Percentiles rank a stretch among this genome's conserved stretches.
Conservation (phyloP, 2,329 filamentous ascomycete genomes). For the Trichophyton rubrum region DNA sequence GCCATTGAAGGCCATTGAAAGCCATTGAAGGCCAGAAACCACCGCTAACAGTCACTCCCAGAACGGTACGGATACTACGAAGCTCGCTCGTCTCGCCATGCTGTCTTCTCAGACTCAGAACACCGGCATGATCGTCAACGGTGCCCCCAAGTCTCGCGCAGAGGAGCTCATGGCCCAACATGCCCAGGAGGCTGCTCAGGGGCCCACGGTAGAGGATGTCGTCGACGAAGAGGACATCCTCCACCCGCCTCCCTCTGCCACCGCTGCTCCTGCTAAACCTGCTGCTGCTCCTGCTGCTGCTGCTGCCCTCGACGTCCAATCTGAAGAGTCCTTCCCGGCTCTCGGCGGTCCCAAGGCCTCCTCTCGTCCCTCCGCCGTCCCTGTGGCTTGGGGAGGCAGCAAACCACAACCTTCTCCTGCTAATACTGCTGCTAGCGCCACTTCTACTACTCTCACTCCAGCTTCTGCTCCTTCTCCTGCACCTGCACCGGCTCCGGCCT, state of each 20-base stretch:
- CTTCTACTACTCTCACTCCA: slow-evolving; percentile 25
- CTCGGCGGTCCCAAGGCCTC: slow-evolving; percentile 59
- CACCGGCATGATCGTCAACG: slow-evolving; percentile 10
- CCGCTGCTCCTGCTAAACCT: slow-evolving; percentile 16
- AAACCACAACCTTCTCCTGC: slow-evolving; percentile 25
- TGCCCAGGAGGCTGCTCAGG: slow-evolving; percentile 40
- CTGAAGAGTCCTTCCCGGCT: slow-evolving; percentile 87
- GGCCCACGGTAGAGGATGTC: slow-evolving; percentile 66
- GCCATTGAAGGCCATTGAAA: no score
- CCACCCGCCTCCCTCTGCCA: slow-evolving; percentile 40
- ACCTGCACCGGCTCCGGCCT: slow-evolving; percentile 30
- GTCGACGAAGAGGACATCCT: slow-evolving; percentile 63
- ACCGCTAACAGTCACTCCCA: no score
- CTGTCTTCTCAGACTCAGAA: slow-evolving; percentile 8
- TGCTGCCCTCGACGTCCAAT: slow-evolving; percentile 60
- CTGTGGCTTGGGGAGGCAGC: slow-evolving; percentile 67
- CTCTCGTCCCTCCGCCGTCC: slow-evolving; percentile 44
- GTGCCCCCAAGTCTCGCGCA: slow-evolving; percentile 33
- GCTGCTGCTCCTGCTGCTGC: slow-evolving; percentile 25
- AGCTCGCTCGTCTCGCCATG: background rate
- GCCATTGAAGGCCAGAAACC: no score
- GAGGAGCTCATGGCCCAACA: slow-evolving; percentile 44
- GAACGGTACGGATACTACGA: no score
- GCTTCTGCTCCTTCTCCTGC: slow-evolving; percentile 53
- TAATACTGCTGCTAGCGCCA: slow-evolving; percentile 15